Evolutionary conservation across 2,329 filamentous ascomycete species (phyloP), one percentile per base, ranked within the genome.

Genomic region (Fusarium anguioides): DNA sequence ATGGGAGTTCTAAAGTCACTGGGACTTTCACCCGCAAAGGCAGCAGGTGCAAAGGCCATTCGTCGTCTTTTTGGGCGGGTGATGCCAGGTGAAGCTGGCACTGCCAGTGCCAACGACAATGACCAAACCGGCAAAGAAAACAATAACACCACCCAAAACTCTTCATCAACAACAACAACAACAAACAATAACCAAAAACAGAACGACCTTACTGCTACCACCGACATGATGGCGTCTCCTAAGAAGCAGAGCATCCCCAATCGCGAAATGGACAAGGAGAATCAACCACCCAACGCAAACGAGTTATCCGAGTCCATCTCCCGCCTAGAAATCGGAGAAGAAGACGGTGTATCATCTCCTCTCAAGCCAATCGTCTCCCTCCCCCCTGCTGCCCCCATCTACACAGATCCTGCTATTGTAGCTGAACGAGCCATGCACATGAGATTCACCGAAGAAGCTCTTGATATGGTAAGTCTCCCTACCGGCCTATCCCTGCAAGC

Each of bases 361-460:
- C 23, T 37, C 10, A 47, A 31, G 27, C 51, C 68, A 21, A 20
- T 47, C 20, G n/a, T n/a, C 7, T 21, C 36, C 15, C 18, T 41
- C 10, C 40, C 39, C 6, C 40, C 42, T 29, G 40, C 24, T 26
- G 36, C 29, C 3, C 57, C 56, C 3, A 61, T 68, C 39, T 64
- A 59, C 36, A 64, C 72, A 26, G 74, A 78, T 39, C 76, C 77
- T 7, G 71, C 64, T 15, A 68, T 76, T 17, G 56, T 74, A 29
- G 75, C 73, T 18, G 77, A 78, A 60, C 70, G 76, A 44, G 76
- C 74, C 21, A 69, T 75, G 62, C 78, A 80, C 57, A 70, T 78
- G 69, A 77, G 75, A 40, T 97, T 94, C 80, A 97, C 96, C 88
- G 87, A 90, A 70, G 90, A 95, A 77, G 94, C 94, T 64, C 86